Evolutionary conservation across 1,284 basidiomycete genomes (phyloP).

Genomic region (Cutaneotrichosporon sp.): DNA sequence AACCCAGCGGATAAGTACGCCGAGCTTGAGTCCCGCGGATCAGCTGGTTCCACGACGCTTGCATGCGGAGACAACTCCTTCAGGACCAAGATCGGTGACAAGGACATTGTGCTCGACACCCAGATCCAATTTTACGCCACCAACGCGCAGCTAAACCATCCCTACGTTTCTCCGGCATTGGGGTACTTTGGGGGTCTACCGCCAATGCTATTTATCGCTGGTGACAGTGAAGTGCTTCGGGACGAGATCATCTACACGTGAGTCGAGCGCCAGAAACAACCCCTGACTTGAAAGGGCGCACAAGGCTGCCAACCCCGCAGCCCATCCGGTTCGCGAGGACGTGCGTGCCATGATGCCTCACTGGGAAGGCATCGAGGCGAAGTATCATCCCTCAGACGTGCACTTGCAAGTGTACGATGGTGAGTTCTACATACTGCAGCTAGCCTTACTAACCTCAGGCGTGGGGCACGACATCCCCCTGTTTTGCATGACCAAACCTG

Average conservation of each 20-base stretch:
- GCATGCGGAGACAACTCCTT: constrained; percentile 32
- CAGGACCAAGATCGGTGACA: constrained; percentile 9
- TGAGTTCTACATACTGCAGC: constrained; percentile 18
- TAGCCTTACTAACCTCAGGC: constrained; percentile 30
- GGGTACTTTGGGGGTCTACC: constrained; percentile 87
- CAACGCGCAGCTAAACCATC: constrained; percentile 77
- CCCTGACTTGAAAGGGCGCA: constrained; percentile 70
- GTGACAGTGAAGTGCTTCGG: constrained; percentile 84
- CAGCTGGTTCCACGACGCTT: constrained; percentile 16
- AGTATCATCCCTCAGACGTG: constrained; percentile 69
- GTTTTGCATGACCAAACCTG: constrained; percentile 73
- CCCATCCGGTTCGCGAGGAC: constrained; percentile 63
- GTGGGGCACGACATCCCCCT: constrained; percentile 62
- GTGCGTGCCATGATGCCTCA: constrained; percentile 61
- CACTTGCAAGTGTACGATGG: constrained; percentile 70
- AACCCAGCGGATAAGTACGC: constrained; percentile 32
- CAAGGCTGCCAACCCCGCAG: constrained; percentile 77
- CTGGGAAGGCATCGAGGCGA: constrained; percentile 61
- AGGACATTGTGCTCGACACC: constrained; percentile 37
- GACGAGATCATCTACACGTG: constrained; percentile 88
- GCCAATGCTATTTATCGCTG: constrained; percentile 76
- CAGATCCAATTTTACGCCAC: constrained; percentile 88
- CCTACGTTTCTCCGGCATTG: constrained; percentile 75
- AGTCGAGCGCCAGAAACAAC: too few relatives aligned
- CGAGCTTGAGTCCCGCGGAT: constrained; percentile 2